Percentiles rank a stretch among this genome's conserved stretches.
These are phyloP conservation scores for Alloteropsis semialata DNA, from an alignment of 176 grass and related monocot species.

Conservation along the genomic window DNA sequence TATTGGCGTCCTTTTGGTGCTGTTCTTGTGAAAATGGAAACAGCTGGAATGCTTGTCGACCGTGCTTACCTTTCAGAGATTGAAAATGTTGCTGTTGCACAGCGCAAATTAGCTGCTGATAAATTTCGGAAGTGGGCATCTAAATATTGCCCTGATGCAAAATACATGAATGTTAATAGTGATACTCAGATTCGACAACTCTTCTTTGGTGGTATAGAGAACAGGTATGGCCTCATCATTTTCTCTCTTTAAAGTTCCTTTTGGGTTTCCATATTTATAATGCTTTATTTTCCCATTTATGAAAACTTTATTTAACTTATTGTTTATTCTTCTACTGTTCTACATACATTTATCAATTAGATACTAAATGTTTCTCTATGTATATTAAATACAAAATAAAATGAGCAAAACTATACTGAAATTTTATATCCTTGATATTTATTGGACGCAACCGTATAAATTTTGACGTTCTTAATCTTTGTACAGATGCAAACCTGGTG, in stretches of 20 bases:
- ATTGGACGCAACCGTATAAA: constrained; percentile 3
- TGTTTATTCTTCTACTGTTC: not conserved
- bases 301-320: not conserved
- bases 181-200: constrained; percentile 88
- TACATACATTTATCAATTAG: constrained; percentile 5
- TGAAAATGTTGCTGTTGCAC: constrained; percentile 73
- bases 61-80: constrained; percentile 70
- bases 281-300: not conserved
- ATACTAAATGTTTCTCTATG: not conserved
- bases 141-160: constrained; percentile 87
- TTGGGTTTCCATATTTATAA: constrained; percentile 4
- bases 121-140: constrained; percentile 90
- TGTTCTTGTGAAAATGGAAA: constrained; percentile 91
- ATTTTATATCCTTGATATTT: constrained; percentile 2
- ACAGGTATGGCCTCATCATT: constrained; percentile 47
- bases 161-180: constrained; percentile 95
- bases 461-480: constrained; percentile 24
- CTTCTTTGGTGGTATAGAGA: constrained; percentile 77
- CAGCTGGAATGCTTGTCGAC: constrained; percentile 83
- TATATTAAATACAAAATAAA: not conserved
- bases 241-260: constrained; percentile 5
- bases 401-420: not conserved
- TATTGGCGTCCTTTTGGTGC: constrained; percentile 90
- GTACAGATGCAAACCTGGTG: constrained; percentile 55
- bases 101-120: constrained; percentile 65